phyloP scores from a whole-genome alignment of 805 yeast genomes.

The Cyberlindnera xylosilytica region DNA sequence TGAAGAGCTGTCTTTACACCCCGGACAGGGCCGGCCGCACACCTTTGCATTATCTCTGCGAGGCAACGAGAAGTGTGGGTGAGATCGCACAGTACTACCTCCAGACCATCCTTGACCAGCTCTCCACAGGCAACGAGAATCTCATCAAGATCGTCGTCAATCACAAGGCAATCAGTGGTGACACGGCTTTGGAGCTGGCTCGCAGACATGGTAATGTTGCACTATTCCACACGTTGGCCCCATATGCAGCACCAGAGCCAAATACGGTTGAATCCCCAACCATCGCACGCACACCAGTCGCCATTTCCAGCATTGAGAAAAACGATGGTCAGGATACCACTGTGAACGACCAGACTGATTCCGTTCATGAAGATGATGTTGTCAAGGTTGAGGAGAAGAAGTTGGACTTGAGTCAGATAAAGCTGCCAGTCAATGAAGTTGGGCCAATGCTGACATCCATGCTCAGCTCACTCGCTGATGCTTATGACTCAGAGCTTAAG shows the following conservation, averaged over 20 bases:
- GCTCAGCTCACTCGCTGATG: conserved; percentile 44
- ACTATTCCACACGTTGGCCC: conserved; percentile 39
- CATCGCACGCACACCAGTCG: conserved; percentile 2
- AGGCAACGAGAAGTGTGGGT: conserved; percentile 47
- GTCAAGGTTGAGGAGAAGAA: conserved; percentile 2
- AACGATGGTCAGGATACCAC: conserved; percentile 4
- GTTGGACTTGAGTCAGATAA: conserved; percentile 11
- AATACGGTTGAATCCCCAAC: conserved; percentile 1
- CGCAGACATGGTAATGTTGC: conserved; percentile 49
- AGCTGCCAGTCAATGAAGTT: conserved; percentile 24
- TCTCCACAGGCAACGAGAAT: conserved; percentile 38
- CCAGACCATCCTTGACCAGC: conserved; percentile 42
- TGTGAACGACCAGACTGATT: conserved; percentile 6
- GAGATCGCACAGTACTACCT: conserved; percentile 54
- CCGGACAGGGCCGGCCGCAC: conserved; percentile 72
- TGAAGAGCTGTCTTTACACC: conserved; percentile 63
- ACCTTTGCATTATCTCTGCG: conserved; percentile 68
- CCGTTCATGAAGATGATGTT: conserved; percentile 5
- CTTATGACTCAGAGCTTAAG: conserved; percentile 53
- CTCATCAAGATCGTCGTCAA: conserved; percentile 59
- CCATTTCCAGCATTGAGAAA: neutral
- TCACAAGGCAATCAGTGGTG: conserved; percentile 79
- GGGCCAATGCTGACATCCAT: conserved; percentile 30
- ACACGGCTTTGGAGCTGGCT: conserved; percentile 82
- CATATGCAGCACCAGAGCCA: neutral